Percentiles rank a stretch among this genome's conserved stretches.
Conservation (phyloP, 345 rosid species). For the Salix suchowensis region DNA sequence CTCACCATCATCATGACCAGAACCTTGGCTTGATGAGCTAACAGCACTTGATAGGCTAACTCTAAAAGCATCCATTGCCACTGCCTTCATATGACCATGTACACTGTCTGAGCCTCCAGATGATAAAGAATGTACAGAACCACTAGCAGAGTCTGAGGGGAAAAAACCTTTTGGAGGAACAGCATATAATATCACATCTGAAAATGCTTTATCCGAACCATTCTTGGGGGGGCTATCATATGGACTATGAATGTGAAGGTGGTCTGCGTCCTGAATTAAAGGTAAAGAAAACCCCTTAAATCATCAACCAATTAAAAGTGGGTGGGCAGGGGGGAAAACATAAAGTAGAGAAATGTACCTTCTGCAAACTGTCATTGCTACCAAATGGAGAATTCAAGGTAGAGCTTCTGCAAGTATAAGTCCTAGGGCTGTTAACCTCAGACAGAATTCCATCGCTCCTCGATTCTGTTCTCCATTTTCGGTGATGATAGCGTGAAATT, state of each 20-base stretch:
- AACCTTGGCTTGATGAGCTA: constrained; percentile 80
- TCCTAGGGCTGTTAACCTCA: constrained; percentile 82
- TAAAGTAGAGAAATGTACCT: constrained; percentile 43
- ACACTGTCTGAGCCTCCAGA: constrained; percentile 94
- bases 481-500: constrained; percentile 53
- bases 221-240: constrained; percentile 95
- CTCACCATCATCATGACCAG: constrained; percentile 82
- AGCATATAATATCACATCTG: constrained; percentile 69
- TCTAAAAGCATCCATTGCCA: constrained; percentile 78
- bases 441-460: constrained; percentile 72
- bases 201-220: constrained; percentile 79
- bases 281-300: constrained; percentile 11
- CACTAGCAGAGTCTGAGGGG: constrained; percentile 79
- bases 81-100: constrained; percentile 75
- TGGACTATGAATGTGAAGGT: constrained; percentile 80
- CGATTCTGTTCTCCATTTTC: constrained; percentile 64
- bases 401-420: constrained; percentile 86
- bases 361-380: constrained; percentile 80
- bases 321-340: constrained; percentile 8
- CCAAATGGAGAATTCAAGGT: constrained; percentile 81
- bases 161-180: constrained; percentile 84
- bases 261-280: constrained; percentile 64
- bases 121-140: constrained; percentile 82
- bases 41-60: constrained; percentile 96
- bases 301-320: neutral